phyloP scores from a whole-genome alignment of 1,284 basidiomycete species.

The Cryptococcus sp. region DNA sequence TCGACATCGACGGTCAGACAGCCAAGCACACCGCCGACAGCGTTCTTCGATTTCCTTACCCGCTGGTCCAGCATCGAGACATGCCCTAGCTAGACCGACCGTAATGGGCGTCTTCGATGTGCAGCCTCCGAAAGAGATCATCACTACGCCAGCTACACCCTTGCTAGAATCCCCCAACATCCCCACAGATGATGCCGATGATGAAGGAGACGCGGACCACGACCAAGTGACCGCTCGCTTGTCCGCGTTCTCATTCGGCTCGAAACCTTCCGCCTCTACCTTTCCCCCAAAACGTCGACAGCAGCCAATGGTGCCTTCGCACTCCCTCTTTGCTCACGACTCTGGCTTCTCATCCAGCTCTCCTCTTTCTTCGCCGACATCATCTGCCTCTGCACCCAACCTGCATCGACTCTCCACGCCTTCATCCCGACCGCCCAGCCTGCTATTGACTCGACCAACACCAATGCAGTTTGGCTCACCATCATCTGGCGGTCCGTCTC shows the following conservation, averaged over 20 bases:
- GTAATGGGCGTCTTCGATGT: constrained; percentile 17
- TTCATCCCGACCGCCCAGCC: constrained; percentile 31
- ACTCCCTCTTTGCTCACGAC: constrained; percentile 18
- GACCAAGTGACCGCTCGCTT: constrained; percentile 25
- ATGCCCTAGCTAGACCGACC: constrained; percentile 12
- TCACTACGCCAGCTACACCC: constrained; percentile 41
- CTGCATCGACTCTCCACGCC: constrained; percentile 21
- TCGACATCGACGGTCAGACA: constrained; percentile 17
- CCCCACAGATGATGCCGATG: background rate
- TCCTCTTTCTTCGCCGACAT: constrained; percentile 18
- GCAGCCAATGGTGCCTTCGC: constrained; percentile 19
- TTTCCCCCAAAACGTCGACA: constrained; percentile 20
- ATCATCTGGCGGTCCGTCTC: constrained; percentile 12
- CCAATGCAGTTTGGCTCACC: constrained; percentile 27
- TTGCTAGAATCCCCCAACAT: constrained; percentile 17
- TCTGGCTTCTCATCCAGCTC: constrained; percentile 4
- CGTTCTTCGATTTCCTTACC: constrained; percentile 17
- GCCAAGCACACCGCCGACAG: constrained; percentile 21
- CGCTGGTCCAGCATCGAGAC: constrained; percentile 2
- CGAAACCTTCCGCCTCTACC: constrained; percentile 28
- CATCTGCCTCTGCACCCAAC: constrained; percentile 10
- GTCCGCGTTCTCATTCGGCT: constrained; percentile 42
- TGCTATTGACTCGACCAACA: constrained; percentile 35
- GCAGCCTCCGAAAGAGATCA: constrained; percentile 26
- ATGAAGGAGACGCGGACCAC: constrained; percentile 15